Evolutionary conservation across 2,329 filamentous ascomycete genomes (phyloP), one percentile per base, ranked within the genome.

Genomic region (Penicillium sp.): DNA sequence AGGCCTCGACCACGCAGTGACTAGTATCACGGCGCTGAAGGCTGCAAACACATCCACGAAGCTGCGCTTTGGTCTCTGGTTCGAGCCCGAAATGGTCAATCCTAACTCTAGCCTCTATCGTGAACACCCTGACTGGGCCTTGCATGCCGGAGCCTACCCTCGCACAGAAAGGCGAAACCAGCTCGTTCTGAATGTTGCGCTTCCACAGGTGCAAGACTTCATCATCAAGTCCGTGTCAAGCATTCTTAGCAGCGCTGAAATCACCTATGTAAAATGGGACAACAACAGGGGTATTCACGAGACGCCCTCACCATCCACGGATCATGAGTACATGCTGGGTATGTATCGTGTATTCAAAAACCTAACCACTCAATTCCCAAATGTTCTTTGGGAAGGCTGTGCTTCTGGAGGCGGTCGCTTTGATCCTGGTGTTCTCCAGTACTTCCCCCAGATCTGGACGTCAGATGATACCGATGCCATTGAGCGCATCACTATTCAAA

Each of bases 11-110:
- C 76, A 82, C 0, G 80, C 87, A 1, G 82, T 87, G 1, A 73
- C 80, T 0, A 77, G 80, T 4, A 78, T 88, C 37, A 85, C 80
- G 5, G 74, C 78, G 7, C 78, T 87, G 6, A 76, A 79, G 3
- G 80, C 81, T 0, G 73, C 79, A 2, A 81, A 83, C 33, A 78
- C 82, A 0, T 78, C 80, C 0, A 75, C 78, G 0, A 78, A 82
- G 1, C 71, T 89, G 51, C 78, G 81, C 13, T 89, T 89, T 64
- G 87, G 87, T 16, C 79, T 89, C 3, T 89, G 87, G 87, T 80
- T 89, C 2, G 87, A 89, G 69, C 87, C 86, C 0, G 87, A 89
- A 66, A 89, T 89, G 87, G 83, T 89, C 53, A 88, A 86, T 59
- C 83, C 84, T 1, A 84, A 86, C 56, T 89, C 87, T 0, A 82